Evolutionary conservation across 352 stramenopile species (phyloP), one percentile per base, ranked within the genome.

Genomic region (Pythium dissimile): DNA sequence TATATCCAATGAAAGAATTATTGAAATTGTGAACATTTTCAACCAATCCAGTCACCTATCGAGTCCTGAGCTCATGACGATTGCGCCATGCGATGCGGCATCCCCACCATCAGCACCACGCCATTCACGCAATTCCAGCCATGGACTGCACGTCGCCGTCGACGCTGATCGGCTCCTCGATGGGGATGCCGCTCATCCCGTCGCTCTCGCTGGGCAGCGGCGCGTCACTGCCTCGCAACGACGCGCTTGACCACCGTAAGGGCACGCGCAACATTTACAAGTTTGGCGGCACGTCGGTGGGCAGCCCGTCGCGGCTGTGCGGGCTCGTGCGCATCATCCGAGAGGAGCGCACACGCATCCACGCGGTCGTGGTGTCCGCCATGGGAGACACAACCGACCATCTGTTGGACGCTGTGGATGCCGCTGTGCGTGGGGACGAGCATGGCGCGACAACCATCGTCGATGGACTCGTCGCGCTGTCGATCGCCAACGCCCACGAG

Each of bases 381-480:
- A 91, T 92, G 81, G 81, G 73, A 43, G 64, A 90, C 49, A 88
- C 78, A n/a, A 89, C 84, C n/a, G 81, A 92, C 52, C 75, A 67
- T 27, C 54, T 94, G 39, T 47, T 94, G 47, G 71, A 89, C 24
- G 84, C 84, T 0, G 75, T 89, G 31, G 73, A 80, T 11, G 66
- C 78, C 9, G 84, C 84, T 0, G 78, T 68, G 1, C 74, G 66
- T 32, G 84, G 81, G 15, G 73, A 92, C 35, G 66, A 75, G 3
- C 45, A 75, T 9, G 53, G 43, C 5, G 80, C 81, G 2, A 58
- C 81, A 11, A 26, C 69, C 1, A 54, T 84, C 44, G 76, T 94
- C 11, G 78, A 93, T 52, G 67, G 69, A 37, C 62, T 93, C 23
- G 64, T 90, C 49, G 54, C 48, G 21, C 52, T 89, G 13, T 86